These are phyloP conservation scores for Phytophthora rubi DNA, from an alignment of 352 stramenopile genomes.

Conservation along the genomic window DNA sequence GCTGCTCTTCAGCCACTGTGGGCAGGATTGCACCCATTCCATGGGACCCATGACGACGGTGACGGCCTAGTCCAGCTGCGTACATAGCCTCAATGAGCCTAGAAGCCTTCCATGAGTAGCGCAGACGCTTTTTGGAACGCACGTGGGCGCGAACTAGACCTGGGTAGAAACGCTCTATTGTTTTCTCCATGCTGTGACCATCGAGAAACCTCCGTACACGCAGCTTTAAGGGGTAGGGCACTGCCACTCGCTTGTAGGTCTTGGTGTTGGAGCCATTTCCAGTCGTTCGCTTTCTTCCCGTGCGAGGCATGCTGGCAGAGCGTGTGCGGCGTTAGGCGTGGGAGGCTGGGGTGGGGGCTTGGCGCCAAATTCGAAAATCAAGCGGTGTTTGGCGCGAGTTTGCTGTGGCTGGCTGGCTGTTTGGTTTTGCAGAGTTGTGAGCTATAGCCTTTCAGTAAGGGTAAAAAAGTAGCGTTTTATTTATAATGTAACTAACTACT, in stretches of 20 bases:
- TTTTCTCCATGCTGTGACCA: not conserved
- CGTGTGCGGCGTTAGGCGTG: not conserved
- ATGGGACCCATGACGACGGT: too few relatives aligned
- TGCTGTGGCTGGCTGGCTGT: too few relatives aligned
- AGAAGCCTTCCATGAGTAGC: not conserved
- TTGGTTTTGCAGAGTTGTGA: not conserved
- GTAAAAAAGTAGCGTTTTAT: not conserved
- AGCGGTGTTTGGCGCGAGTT: not conserved
- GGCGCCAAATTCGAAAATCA: not conserved
- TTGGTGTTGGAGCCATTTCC: not conserved
- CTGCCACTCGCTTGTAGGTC: not conserved
- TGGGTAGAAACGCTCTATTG: not conserved
- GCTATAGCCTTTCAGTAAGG: not conserved
- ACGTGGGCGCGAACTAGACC: not conserved
- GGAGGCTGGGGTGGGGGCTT: not conserved
- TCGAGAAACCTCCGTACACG: not conserved
- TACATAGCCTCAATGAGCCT: not conserved
- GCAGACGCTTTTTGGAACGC: not conserved
- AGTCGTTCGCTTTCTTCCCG: not conserved
- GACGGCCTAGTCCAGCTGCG: too few relatives aligned
- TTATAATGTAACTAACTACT: not conserved
- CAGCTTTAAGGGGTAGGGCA: not conserved
- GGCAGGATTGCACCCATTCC: not conserved
- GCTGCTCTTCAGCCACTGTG: not conserved
- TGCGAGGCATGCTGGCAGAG: too few relatives aligned